Conservation (phyloP, 805 yeast genomes). For the Wickerhamiella azymoides region DNA sequence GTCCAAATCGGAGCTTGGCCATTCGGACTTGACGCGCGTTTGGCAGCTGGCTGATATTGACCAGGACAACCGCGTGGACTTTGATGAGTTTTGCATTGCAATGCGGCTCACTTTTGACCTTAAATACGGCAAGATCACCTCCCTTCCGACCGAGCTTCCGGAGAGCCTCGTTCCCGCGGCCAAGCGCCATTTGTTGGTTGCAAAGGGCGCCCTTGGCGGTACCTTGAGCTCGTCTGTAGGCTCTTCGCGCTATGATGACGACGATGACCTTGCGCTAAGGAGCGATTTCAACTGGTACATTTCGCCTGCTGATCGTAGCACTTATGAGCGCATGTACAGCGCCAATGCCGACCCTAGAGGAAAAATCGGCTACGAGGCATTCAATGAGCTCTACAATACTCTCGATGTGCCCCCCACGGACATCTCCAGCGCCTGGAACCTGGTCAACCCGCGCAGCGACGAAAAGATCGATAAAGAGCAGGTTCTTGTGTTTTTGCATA, state of each 20-base stretch:
- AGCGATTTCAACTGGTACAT: slow-evolving; percentile 92
- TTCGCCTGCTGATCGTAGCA: slow-evolving; percentile 67
- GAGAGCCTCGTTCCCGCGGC: slow-evolving; percentile 87
- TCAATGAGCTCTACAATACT: slow-evolving; percentile 54
- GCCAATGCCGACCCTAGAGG: slow-evolving; percentile 69
- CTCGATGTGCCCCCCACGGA: slow-evolving; percentile 71
- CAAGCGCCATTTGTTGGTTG: slow-evolving; percentile 73
- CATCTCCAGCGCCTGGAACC: slow-evolving; percentile 81
- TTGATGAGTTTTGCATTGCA: slow-evolving; percentile 95
- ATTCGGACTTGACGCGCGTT: slow-evolving; percentile 60
- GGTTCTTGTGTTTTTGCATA: slow-evolving; percentile 75
- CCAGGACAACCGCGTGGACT: slow-evolving; percentile 79
- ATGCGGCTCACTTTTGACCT: slow-evolving; percentile 89
- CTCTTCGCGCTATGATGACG: slow-evolving; percentile 29
- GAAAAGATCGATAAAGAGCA: slow-evolving; percentile 91
- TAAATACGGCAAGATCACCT: slow-evolving; percentile 54
- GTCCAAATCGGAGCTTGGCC: slow-evolving; percentile 74
- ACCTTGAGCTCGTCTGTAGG: neutral
- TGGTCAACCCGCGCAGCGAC: slow-evolving; percentile 79
- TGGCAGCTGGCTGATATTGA: slow-evolving; percentile 89
- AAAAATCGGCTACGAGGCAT: slow-evolving; percentile 57
- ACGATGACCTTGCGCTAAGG: slow-evolving; percentile 49
- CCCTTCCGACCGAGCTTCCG: slow-evolving; percentile 64
- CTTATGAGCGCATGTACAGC: slow-evolving; percentile 66
- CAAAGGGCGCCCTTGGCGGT: slow-evolving; percentile 44